Evolutionary conservation across 805 yeast species (phyloP).

Genomic region (Sugiyamaella marilandica): DNA sequence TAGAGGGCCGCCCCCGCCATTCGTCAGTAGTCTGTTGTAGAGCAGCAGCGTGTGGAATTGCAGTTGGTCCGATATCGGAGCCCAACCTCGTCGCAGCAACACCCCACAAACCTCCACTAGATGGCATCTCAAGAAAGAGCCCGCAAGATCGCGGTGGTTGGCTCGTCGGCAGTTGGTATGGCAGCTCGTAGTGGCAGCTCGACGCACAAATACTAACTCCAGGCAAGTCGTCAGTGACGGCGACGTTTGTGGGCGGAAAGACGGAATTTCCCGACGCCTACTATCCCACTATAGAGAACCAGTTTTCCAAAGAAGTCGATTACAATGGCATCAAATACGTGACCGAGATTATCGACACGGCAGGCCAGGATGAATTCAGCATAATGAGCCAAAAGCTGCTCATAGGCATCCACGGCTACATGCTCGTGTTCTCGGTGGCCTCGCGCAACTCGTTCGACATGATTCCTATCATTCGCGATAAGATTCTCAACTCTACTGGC

Average conservation of each 20-base stretch:
- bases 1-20: no score
- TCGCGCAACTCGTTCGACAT: conserved; percentile 64
- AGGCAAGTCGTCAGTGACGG: conserved; percentile 64
- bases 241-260: conserved; percentile 55
- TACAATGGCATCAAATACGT: conserved; percentile 60
- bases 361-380: conserved; percentile 78
- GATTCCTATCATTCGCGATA: conserved; percentile 62
- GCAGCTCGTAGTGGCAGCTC: not conserved
- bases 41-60: no score
- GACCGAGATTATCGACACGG: conserved; percentile 73
- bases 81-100: not conserved
- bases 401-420: conserved; percentile 67
- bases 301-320: conserved; percentile 54
- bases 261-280: conserved; percentile 71
- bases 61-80: conserved; percentile 1
- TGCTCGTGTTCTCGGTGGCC: conserved; percentile 66
- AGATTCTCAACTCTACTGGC: conserved; percentile 61
- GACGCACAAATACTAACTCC: conserved; percentile 26
- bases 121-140: conserved; percentile 37
- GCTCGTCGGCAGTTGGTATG: conserved; percentile 65
- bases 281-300: conserved; percentile 77
- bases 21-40: no score
- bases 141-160: conserved; percentile 69
- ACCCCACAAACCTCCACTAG: not conserved
- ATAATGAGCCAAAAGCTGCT: conserved; percentile 63